Evolutionary conservation across 371 early-diverging fungal species (phyloP), one percentile per base, ranked within the genome.

Genomic region (Nematocida parisii): DNA sequence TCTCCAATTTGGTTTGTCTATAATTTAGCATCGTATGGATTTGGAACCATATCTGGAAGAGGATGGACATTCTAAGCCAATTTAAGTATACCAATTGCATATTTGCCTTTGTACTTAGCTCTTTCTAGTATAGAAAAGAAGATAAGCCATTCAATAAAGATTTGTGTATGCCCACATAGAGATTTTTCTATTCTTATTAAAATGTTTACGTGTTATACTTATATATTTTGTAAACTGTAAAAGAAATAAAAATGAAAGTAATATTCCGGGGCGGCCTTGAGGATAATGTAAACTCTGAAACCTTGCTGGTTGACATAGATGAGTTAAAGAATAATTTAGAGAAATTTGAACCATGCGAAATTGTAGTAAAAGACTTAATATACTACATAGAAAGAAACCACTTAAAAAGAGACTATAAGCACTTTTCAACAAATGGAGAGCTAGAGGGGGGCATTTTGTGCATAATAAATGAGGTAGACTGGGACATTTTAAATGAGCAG

Each of bases 211-310:
- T n/a, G 54, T 54, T 54, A n/a, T 40, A 22, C n/a, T 64, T 33
- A 20, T 20, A 64, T 33, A 15, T 45, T 6, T 45, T 64, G 13
- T 60, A 20, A 33, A 20, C 11, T 60, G 24, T 20, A 60, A 71
- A 24, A 71, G 55, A 58, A 58, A 39, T 44, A 52, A 27, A 57
- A 39, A 77, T 77, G 80, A 46, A 47, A 50, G 50, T 77, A 58
- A 4, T 67, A 47, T 77, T 77, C 71, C 9, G 67, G 57, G 80
- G 80, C 42, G 80, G 80, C n/a, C 58, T 77, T 22, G 80, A 77
- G 57, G 80, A 77, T 15, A 58, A 77, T 33, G 62, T 70, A 45
- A 33, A 40, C 42, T 67, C 75, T 18, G 68, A 67, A 22, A 67
- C 71, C 1, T 42, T 64, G 13, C 64, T 64, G 9, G 9, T 75